Base-by-base conservation (phyloP, 2,329 filamentous ascomycete genomes). In the Malbranchea zuffiana region DNA sequence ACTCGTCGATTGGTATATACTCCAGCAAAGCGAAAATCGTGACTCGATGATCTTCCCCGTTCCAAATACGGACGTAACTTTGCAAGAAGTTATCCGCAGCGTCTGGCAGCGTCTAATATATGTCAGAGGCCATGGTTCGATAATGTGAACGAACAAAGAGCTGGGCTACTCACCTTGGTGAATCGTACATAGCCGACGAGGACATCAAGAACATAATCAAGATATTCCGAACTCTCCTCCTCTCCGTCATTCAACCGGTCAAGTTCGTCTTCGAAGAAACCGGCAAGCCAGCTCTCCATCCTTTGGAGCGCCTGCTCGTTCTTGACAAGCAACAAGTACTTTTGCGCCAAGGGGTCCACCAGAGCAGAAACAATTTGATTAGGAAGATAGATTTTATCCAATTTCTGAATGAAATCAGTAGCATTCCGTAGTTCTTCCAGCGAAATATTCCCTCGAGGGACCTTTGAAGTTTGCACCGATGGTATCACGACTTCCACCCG, bases 361-460 rank as follows among this genome's bases (percentile, higher is more conserved):
- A 92, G 63, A 3, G 82, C 75, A 4, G 85, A 82, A 26, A 86
- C 75, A 2, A 92, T 67, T 57, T 93, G 85, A 44, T 82, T 86
- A 0, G 85, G 85, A 26, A 86, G 63, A 55, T 90, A 82, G 17
- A 93, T 77, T 46, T 71, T 81, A 47, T 92, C 83, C 6, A 93
- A 59, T 39, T 74, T 80, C 29, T 73, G 71, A 4, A 85, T 78
- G 42, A 93, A 79, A 33, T 74, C 68, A 16, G 75, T 66, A 8
- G 77, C 76, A 43, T 69, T 78, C 48, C 85, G 80, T 37, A 92
- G 75, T 51, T 92, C 85, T 52, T 92, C 84, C 4, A 92, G 59
- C 3, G 74, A 58, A 27, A 50, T 65, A 44, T 54, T 61, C 6
- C 54, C 59, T 61, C 83, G 79, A 35, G 74, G 76, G 2, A 80